phyloP scores from a whole-genome alignment of 768 basidiomycete genomes.

The Termitomyces sp. region DNA sequence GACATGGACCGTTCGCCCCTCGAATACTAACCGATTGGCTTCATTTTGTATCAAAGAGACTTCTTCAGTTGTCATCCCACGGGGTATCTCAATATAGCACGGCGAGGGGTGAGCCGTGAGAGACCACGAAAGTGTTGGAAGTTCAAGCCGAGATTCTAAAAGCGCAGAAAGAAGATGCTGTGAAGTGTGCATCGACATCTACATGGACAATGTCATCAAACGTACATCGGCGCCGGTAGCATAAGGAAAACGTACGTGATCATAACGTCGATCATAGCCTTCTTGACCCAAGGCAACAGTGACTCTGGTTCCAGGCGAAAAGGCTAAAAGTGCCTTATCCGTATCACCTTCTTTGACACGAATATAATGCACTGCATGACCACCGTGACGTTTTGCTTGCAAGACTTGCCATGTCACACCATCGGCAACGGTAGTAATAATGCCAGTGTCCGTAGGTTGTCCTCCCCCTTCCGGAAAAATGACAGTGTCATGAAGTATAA shows the following conservation, averaged over 20 bases:
- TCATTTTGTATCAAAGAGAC: constrained; percentile 53
- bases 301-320: constrained; percentile 48
- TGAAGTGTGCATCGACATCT: constrained; percentile 84
- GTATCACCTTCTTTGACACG: constrained; percentile 32
- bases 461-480: constrained; percentile 83
- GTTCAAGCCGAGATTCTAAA: constrained; percentile 55
- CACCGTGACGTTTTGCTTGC: constrained; percentile 63
- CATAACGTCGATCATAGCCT: constrained; percentile 62
- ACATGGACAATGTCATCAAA: not conserved
- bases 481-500: constrained; percentile 70
- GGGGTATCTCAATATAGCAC: constrained; percentile 73
- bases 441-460: constrained; percentile 71
- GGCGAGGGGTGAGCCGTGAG: constrained; percentile 61
- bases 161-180: constrained; percentile 81
- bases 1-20: constrained; percentile 62
- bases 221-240: not conserved
- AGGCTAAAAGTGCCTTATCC: constrained; percentile 37
- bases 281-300: constrained; percentile 47
- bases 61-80: constrained; percentile 60
- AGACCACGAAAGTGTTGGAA: constrained; percentile 82
- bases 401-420: constrained; percentile 52
- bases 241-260: constrained; percentile 52
- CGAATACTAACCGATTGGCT: constrained; percentile 64
- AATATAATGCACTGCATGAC: constrained; percentile 73
- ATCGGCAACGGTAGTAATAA: constrained; percentile 39